Base-by-base conservation (phyloP, 1,284 basidiomycete species). In the Albatrellus sp. region DNA sequence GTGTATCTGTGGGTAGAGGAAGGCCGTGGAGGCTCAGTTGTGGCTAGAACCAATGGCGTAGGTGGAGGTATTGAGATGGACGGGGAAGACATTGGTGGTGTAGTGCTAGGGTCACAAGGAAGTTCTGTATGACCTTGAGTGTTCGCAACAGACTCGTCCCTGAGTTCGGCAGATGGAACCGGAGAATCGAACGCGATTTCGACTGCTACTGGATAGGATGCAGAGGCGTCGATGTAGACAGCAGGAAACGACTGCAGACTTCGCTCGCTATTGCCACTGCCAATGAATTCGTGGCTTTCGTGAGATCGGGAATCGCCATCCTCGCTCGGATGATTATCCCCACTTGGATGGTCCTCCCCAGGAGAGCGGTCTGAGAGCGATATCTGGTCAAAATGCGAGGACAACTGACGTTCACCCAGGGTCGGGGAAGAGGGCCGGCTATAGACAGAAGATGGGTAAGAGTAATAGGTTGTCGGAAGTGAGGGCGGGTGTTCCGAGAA, bases 171-270 rank as follows among this genome's bases (percentile, higher is more conserved):
- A 37, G 28, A 44, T 52, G 40, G 31, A 20, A 32, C 32, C 19
- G 12, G 50, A 11, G 53, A 44, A 19, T 50, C 49, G 16, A 40
- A 33, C n/a, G 48, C 48, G 5, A 55, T 44, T 35, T 58, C 57
- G 28, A 49, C 53, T 9, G 56, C 51, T 32, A 55, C 53, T 6
- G 57, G 56, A 37, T 54, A 55, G 7, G 61, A 54, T 43, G 61
- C 55, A 2, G 69, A 68, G 33, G 64, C 61, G 48, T 76, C 68
- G 44, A 73, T 73, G 50, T 70, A 56, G 20, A 75, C 66, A 14
- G 56, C 57, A 9, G 70, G 72, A 50, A 72, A 70, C 17, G 47
- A 45, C 20, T 36, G 39, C 24, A 52, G 44, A 35, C 13, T 13
- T n/a, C 34, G 34, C 16, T 5, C 34, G 34, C 16, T 35, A 9